Evolutionary conservation across 768 basidiomycete species (phyloP), one percentile per base, ranked within the genome.

Genomic region (Russula vinacea): DNA sequence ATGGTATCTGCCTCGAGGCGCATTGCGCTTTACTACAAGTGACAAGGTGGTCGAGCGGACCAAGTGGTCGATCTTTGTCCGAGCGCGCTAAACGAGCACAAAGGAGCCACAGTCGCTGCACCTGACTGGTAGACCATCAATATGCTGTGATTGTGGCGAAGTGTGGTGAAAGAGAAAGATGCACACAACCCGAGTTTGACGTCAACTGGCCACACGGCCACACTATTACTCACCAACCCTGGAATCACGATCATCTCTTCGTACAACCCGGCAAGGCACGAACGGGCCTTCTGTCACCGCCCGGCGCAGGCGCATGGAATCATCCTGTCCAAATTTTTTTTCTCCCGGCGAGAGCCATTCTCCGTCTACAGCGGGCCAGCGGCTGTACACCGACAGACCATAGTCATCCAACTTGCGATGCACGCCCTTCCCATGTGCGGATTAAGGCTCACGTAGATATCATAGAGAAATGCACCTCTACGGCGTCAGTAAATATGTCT

Each of bases 1-100:
- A 61, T 65, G 37, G 45, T 37, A 60, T 65, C 56, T 60, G 60
- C 64, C 64, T 65, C 55, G 64, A 65, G 64, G 64, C 64, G 32
- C 45, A 33, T 47, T 54, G 59, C 40, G 55, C 60, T 56, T 42
- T 19, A 53, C 44, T 39, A 53, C 51, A 45, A 29, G 26, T n/a
- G 64, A 65, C 64, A 65, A 65, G 55, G 64, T 61, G 64, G 59
- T 29, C 49, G 29, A 52, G 50, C 40, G 26, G 22, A 56, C 59
- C 22, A 56, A 57, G 55, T 56, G 50, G 64, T 39, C 47, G 64
- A 44, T 56, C 58, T 52, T 60, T 61, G 64, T 60, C 22, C 56
- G 22, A 50, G 22, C 16, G 49, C 56, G 24, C 49, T 17, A 26
- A 51, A 14, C 7, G 6, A 19, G 42, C 11, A 42, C 60, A 62